phyloP scores from a whole-genome alignment of 2,329 filamentous ascomycete species.

The Cladosporium sp. region DNA sequence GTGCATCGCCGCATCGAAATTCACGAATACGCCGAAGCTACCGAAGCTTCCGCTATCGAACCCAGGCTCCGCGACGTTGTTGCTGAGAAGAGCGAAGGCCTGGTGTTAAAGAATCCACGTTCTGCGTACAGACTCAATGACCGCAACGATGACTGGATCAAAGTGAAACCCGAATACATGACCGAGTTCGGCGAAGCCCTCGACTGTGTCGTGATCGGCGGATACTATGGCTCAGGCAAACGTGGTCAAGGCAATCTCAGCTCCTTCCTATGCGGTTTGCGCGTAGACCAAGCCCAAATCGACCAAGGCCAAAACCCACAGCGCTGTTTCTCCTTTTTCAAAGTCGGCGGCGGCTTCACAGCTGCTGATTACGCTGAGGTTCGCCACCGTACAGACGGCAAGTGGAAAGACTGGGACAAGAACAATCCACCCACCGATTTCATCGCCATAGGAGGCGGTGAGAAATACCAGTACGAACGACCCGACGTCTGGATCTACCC shows the following conservation, averaged over 20 bases:
- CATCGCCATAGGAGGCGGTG: constrained; percentile 76
- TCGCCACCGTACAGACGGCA: constrained; percentile 80
- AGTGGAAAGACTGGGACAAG: constrained; percentile 84
- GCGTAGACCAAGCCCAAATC: constrained; percentile 67
- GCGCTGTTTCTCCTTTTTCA: constrained; percentile 93
- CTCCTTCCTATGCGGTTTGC: constrained; percentile 88
- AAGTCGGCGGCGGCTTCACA: constrained; percentile 91
- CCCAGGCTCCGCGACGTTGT: constrained; percentile 77
- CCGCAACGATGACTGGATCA: constrained; percentile 95
- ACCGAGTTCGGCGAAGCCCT: constrained; percentile 90
- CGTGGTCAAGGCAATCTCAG: constrained; percentile 75
- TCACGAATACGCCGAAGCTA: constrained; percentile 69
- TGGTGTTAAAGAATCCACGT: constrained; percentile 90
- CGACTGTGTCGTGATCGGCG: constrained; percentile 85
- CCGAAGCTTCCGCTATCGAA: constrained; percentile 71
- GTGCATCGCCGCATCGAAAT: constrained; percentile 79
- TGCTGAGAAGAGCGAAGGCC: constrained; percentile 81
- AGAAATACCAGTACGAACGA: constrained; percentile 68
- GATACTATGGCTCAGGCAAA: constrained; percentile 85
- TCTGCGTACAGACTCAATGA: constrained; percentile 85
- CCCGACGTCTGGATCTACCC: constrained; percentile 95
- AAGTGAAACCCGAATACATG: constrained; percentile 99
- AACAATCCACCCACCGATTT: constrained; percentile 73
- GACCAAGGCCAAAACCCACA: constrained; percentile 58
- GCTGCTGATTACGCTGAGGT: constrained; percentile 83